phyloP scores from a whole-genome alignment of 805 yeast species.

The Cyberlindnera lachancei region DNA sequence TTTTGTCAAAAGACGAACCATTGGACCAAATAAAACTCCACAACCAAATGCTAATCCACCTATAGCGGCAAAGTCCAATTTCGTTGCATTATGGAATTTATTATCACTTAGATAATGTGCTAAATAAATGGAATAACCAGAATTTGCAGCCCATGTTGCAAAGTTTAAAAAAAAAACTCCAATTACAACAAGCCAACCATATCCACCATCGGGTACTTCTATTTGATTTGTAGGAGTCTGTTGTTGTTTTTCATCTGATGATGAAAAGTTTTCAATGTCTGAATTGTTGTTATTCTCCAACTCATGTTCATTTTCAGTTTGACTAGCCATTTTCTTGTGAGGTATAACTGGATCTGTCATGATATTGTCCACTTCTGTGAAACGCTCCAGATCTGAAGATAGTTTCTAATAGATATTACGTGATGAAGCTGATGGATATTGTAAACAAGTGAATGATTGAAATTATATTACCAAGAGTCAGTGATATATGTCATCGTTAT shows the following conservation, averaged over 20 bases:
- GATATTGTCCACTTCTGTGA: no score
- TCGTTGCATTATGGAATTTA: slow-evolving; percentile 45
- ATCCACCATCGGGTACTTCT: slow-evolving; percentile 22
- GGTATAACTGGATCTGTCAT: no score
- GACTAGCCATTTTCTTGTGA: no score
- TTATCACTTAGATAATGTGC: slow-evolving; percentile 46
- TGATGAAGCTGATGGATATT: no score
- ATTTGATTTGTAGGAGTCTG: not conserved
- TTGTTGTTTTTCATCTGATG: not conserved
- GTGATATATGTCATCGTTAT: no score
- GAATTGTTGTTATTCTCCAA: no score
- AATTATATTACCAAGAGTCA: no score
- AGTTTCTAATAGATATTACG: no score
- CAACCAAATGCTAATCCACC: slow-evolving; percentile 56
- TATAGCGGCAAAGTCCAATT: slow-evolving; percentile 54
- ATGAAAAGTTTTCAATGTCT: no score
- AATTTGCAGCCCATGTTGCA: slow-evolving; percentile 23
- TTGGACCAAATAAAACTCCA: slow-evolving; percentile 58
- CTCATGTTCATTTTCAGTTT: no score
- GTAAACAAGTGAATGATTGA: no score
- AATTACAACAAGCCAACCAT: slow-evolving; percentile 21
- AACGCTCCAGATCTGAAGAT: no score
- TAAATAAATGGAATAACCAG: slow-evolving; percentile 49
- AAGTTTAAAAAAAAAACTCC: slow-evolving; percentile 18
- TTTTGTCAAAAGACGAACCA: slow-evolving; percentile 23